Evolutionary conservation across 2,329 filamentous ascomycete species (phyloP).

Genomic region (Venturia aucupariae): DNA sequence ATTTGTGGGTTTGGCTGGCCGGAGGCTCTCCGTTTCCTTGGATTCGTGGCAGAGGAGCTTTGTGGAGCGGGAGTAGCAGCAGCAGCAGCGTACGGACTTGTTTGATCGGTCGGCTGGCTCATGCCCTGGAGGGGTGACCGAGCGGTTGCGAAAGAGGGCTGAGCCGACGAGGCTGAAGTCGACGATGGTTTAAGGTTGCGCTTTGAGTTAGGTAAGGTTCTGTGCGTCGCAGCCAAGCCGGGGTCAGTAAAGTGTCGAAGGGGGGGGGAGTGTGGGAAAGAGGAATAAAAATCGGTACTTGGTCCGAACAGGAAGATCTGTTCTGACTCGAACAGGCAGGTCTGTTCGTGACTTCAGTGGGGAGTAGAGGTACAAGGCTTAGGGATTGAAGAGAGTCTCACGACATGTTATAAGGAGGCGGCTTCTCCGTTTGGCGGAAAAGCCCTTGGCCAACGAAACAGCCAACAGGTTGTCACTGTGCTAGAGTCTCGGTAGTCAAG

Average conservation of each 20-base stretch:
- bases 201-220: conserved; percentile 9
- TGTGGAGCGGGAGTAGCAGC: not conserved
- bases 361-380: conserved; percentile 1
- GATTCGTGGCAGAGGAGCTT: conserved; percentile 21
- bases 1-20: conserved; percentile 17
- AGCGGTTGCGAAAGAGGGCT: not conserved
- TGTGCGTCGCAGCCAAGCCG: not conserved
- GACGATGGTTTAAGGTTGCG: conserved; percentile 18
- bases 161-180: conserved; percentile 15
- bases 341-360: conserved; percentile 2
- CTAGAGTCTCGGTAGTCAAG: not conserved
- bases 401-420: conserved; percentile 10
- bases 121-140: not conserved
- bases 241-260: conserved; percentile 12
- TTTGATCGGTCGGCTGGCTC: not conserved
- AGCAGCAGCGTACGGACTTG: not conserved
- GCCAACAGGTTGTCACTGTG: not conserved
- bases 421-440: not conserved
- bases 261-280: not conserved
- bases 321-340: not conserved
- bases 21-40: conserved; percentile 29
- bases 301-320: not conserved
- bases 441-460: not conserved
- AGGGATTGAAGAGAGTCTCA: conserved; percentile 9
- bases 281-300: not conserved